A percentile compares a stretch with the other conserved stretches of the same genome.
phyloP scores from a whole-genome alignment of 345 rosid genomes.

The Mallotus nudiflorus region DNA sequence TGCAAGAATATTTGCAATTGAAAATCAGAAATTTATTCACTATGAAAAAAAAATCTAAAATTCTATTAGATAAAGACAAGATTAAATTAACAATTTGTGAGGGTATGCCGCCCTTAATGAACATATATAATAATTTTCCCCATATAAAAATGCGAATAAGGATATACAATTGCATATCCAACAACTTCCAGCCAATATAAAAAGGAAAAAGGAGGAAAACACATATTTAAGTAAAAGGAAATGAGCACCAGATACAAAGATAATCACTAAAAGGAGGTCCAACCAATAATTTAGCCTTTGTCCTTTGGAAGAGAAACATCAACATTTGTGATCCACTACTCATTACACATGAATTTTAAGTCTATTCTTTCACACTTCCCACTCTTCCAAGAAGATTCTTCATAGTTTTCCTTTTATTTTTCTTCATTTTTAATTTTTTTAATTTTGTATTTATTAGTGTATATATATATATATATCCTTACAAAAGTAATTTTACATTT shows the following conservation, averaged over 20 bases:
- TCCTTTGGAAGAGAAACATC: background rate
- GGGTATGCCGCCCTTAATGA: background rate
- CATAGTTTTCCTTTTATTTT: no score
- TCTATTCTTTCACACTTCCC: background rate
- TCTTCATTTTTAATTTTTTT: no score
- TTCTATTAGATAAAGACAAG: no score
- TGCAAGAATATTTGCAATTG: no score
- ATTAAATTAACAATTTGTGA: no score
- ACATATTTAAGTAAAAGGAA: no score
- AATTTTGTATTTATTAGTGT: no score
- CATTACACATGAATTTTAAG: background rate
- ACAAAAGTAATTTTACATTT: no score
- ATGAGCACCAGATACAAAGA: background rate
- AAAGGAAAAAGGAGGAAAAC: no score
- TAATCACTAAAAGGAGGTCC: background rate
- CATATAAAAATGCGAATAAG: background rate
- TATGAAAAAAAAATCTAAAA: no score
- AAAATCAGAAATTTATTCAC: no score
- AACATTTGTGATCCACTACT: background rate
- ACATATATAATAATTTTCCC: background rate
- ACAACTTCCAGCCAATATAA: background rate
- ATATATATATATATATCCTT: no score
- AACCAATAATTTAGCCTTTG: background rate
- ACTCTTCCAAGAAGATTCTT: background rate
- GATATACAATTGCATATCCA: background rate